Evolutionary conservation across 2,329 filamentous ascomycete genomes (phyloP).

Genomic region (Fusarium napiforme): DNA sequence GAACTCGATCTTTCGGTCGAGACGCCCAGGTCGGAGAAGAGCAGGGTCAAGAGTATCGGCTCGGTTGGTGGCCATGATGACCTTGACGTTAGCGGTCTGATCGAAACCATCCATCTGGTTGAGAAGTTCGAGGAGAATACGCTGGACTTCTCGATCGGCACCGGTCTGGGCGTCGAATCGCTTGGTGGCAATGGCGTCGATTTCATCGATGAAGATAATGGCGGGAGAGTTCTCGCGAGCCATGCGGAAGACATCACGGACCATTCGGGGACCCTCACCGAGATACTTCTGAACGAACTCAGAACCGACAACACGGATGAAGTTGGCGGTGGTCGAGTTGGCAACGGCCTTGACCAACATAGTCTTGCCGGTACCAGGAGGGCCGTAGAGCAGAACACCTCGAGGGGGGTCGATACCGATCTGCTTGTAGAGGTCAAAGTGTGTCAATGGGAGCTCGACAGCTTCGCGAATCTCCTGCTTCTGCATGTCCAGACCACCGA

Average conservation of each 20-base stretch:
- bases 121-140: constrained; percentile 94
- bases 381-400: constrained; percentile 94
- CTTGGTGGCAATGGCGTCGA: constrained; percentile 98
- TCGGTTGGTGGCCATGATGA: constrained; percentile 99
- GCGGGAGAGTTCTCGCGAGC: constrained; percentile 96
- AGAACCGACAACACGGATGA: constrained; percentile 97
- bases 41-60: constrained; percentile 97
- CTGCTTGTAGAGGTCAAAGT: constrained; percentile 99
- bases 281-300: constrained; percentile 99
- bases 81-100: constrained; percentile 98
- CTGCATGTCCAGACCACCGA: constrained; percentile 98
- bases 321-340: constrained; percentile 97
- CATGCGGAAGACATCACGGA: constrained; percentile 99
- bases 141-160: constrained; percentile 97
- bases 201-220: constrained; percentile 99
- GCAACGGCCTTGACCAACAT: constrained; percentile 99
- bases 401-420: constrained; percentile 98
- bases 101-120: constrained; percentile 99
- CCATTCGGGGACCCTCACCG: constrained; percentile 97
- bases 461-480: constrained; percentile 99
- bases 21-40: constrained; percentile 89
- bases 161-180: constrained; percentile 99
- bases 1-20: constrained; percentile 99
- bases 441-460: constrained; percentile 94
- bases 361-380: constrained; percentile 95